Base-by-base conservation (phyloP, 2,329 filamentous ascomycete species). In the Pseudogymnoascus sp. region DNA sequence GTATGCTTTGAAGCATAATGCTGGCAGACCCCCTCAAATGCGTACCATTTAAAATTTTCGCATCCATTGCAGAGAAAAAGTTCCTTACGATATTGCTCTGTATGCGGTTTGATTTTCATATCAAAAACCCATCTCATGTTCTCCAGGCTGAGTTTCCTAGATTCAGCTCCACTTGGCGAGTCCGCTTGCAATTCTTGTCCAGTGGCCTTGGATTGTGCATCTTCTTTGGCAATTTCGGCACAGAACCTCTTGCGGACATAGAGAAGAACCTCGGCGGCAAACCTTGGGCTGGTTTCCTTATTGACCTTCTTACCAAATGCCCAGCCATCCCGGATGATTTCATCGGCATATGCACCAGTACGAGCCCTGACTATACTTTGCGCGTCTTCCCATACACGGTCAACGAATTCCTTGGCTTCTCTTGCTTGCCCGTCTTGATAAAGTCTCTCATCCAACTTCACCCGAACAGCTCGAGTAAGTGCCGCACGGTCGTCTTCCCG, bases 51-150 rank as follows among this genome's bases (percentile, higher is more conserved):
- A 56, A 78, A 75, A 67, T 82, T 84, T 59, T 86, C 83, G 72
- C 89, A 92, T 31, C 79, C 82, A 68, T 84, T 86, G 76, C 90
- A 94, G 63, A 89, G 80, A 73, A 94, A 94, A 8, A 92, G 76
- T 63, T 92, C 89, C 70, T 86, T 89, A 68, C 85, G 80, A 68
- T 82, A 80, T 53, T 78, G 75, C 66, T 91, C 87, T 2, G 87
- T 90, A 62, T 84, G 75, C 23, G 84, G 84, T 70, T 86, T 90
- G 71, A 94, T 80, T 72, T 91, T 92, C 67, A 83, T 84, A 70
- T 92, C 89, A 72, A 89, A 92, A 31, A 92, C 78, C 85, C 88
- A 93, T 74, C 89, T 92, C 89, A 94, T 92, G 70, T 92, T 91
- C 71, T 93, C 90, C 67, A 94, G 76, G 1, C 87, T 89, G 61